Evolutionary conservation across 2,329 filamentous ascomycete genomes (phyloP).

Genomic region (Venturia effusa): DNA sequence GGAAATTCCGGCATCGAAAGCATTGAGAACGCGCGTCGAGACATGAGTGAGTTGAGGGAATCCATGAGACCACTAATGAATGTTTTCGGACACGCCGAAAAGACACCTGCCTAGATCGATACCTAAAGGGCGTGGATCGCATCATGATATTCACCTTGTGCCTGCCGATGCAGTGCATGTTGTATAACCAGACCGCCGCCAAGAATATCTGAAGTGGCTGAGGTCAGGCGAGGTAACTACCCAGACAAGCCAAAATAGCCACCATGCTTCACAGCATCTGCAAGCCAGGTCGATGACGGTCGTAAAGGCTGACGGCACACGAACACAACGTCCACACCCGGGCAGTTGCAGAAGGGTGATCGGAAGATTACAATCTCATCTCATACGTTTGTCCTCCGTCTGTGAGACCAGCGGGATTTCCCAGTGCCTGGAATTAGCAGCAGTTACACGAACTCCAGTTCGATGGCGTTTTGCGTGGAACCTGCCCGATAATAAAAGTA

Average conservation of each 20-base stretch:
- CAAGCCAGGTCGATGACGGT: background rate
- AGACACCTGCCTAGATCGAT: background rate
- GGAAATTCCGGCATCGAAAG: too few species aligned
- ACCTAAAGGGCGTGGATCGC: background rate
- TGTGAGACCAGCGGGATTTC: background rate
- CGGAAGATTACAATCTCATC: background rate
- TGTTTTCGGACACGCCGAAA: background rate
- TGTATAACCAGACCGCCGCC: background rate
- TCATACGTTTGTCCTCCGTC: background rate
- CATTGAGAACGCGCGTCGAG: too few species aligned
- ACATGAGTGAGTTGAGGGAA: background rate
- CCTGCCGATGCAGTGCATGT: background rate
- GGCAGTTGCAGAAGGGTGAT: background rate
- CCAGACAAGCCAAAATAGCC: background rate
- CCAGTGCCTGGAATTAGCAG: conserved; percentile 3
- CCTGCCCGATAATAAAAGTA: background rate
- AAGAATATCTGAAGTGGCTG: background rate
- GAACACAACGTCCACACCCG: background rate
- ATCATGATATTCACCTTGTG: background rate
- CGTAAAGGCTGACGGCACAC: background rate
- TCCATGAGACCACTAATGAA: background rate
- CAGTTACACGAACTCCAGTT: background rate
- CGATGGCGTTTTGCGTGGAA: conserved; percentile 2
- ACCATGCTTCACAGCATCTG: background rate
- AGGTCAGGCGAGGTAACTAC: background rate